Evolutionary conservation across 208 protist genomes (phyloP).

Genomic region (Trypanosoma rangeli): DNA sequence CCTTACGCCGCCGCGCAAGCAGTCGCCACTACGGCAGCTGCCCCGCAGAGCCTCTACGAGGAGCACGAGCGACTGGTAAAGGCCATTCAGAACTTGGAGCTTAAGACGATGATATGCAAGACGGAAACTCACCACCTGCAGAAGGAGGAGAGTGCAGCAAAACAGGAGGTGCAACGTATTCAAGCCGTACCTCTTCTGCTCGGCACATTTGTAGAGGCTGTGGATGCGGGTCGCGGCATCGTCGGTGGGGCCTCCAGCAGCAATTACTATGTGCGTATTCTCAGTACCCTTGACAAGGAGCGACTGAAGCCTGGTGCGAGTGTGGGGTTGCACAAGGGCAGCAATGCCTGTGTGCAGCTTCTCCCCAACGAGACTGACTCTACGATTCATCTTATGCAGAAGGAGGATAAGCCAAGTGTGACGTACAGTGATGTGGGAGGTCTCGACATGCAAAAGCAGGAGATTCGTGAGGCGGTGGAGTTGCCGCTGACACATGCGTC

Average conservation of each 20-base stretch:
- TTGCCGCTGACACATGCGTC: slow-evolving; percentile 99
- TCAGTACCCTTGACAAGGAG: slow-evolving; percentile 97
- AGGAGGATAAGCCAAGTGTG: slow-evolving; percentile 93
- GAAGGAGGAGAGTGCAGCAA: slow-evolving; percentile 87
- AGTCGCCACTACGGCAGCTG: background rate
- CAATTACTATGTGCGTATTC: slow-evolving; percentile 98
- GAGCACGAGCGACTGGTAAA: slow-evolving; percentile 76
- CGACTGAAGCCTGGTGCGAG: slow-evolving; percentile 98
- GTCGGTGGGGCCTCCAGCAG: slow-evolving; percentile 95
- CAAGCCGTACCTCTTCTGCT: slow-evolving; percentile 99
- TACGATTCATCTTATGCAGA: slow-evolving; percentile 94
- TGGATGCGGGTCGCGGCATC: slow-evolving; percentile 96
- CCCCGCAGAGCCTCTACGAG: slow-evolving; percentile 55
- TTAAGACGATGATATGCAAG: slow-evolving; percentile 90
- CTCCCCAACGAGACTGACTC: slow-evolving; percentile 98
- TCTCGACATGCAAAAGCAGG: slow-evolving; percentile 99
- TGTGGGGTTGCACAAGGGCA: slow-evolving; percentile 99
- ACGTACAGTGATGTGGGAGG: slow-evolving; percentile 98
- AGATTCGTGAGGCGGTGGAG: slow-evolving; percentile 99
- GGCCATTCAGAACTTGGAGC: slow-evolving; percentile 72
- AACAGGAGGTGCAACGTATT: slow-evolving; percentile 98
- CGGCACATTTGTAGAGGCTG: slow-evolving; percentile 99
- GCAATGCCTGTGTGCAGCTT: slow-evolving; percentile 98
- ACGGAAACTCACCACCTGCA: slow-evolving; percentile 89
- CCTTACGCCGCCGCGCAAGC: slow-evolving; percentile 15